Evolutionary conservation across 352 stramenopile species (phyloP).

Genomic region (Pythium monospermum): DNA sequence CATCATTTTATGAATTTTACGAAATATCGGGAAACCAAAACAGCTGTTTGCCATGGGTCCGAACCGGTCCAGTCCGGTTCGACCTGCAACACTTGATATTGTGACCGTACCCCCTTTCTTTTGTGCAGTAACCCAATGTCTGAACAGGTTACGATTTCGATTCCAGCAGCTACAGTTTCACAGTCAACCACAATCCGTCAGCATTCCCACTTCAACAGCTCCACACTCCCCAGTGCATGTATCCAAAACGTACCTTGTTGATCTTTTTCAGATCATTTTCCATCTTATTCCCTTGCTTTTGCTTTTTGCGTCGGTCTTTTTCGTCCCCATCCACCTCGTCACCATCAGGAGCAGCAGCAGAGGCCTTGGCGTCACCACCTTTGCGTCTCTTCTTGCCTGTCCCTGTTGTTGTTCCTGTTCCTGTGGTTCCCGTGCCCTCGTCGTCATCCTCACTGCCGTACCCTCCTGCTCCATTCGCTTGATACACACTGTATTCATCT

Average conservation of each 20-base stretch:
- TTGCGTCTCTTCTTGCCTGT: conserved; percentile 37
- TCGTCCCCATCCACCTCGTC: conserved; percentile 16
- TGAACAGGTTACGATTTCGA: conserved; percentile 6
- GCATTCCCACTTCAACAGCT: background rate
- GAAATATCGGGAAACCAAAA: background rate
- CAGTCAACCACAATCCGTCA: conserved; percentile 1
- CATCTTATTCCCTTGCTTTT: conserved; percentile 65
- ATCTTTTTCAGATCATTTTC: conserved; percentile 70
- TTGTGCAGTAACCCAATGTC: too few relatives aligned
- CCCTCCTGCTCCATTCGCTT: conserved; percentile 29
- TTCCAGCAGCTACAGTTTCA: conserved; percentile 11
- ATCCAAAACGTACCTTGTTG: conserved; percentile 41
- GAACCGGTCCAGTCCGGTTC: conserved; percentile 14
- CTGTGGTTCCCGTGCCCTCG: conserved; percentile 29
- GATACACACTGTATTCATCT: conserved; percentile 63
- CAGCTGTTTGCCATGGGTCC: conserved; percentile 3
- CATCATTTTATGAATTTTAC: conserved; percentile 1
- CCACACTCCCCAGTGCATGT: background rate
- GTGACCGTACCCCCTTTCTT: too few relatives aligned
- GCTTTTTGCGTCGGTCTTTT: conserved; percentile 43
- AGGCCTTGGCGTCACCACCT: conserved; percentile 21
- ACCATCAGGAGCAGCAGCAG: background rate
- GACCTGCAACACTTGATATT: conserved; percentile 1
- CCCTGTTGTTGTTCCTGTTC: too few relatives aligned
- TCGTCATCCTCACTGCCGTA: conserved; percentile 73